A percentile compares a stretch with the other conserved stretches of the same genome.
Evolutionary conservation across 1,284 basidiomycete genomes (phyloP).

Genomic region (Tilletia walkeri): DNA sequence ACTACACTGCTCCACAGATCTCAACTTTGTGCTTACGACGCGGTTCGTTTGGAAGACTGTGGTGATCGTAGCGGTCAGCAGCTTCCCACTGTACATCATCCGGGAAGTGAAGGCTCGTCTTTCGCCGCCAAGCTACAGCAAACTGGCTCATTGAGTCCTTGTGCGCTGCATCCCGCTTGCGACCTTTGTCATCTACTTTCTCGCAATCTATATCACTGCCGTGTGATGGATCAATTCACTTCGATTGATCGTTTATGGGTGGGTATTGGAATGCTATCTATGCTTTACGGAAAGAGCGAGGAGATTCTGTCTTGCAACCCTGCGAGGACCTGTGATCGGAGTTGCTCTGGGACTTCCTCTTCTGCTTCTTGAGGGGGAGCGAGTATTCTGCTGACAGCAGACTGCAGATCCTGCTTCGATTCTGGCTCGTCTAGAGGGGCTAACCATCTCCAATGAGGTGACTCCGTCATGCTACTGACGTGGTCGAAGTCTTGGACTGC

Average conservation of each 20-base stretch:
- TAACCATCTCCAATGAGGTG: slow-evolving; percentile 3
- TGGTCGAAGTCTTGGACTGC: slow-evolving; percentile 16
- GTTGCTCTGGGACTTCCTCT: too few species aligned
- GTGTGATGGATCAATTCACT: too few species aligned
- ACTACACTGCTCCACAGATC: slow-evolving; percentile 64
- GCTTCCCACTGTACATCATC: slow-evolving; percentile 85
- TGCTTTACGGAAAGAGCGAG: too few species aligned
- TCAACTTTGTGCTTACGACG: slow-evolving; percentile 82
- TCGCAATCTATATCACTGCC: too few species aligned
- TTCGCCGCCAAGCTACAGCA: slow-evolving; percentile 90
- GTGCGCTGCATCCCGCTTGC: too few species aligned
- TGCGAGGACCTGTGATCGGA: too few species aligned
- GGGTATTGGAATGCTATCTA: too few species aligned
- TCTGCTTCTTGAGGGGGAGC: too few species aligned
- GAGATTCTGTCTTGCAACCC: too few species aligned
- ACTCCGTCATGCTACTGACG: slow-evolving; percentile 7
- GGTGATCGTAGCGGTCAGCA: slow-evolving; percentile 85
- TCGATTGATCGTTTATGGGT: background rate
- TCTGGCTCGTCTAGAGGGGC: background rate
- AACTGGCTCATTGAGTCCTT: slow-evolving; percentile 57
- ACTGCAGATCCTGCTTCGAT: too few species aligned
- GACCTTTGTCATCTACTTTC: too few species aligned
- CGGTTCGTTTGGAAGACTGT: slow-evolving; percentile 85
- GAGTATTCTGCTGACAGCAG: too few species aligned
- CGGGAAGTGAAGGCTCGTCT: slow-evolving; percentile 81